Percentiles rank a stretch among this genome's conserved stretches.
Conservation (phyloP, 2,329 filamentous ascomycete species). For the Uncinocarpus reesii region DNA sequence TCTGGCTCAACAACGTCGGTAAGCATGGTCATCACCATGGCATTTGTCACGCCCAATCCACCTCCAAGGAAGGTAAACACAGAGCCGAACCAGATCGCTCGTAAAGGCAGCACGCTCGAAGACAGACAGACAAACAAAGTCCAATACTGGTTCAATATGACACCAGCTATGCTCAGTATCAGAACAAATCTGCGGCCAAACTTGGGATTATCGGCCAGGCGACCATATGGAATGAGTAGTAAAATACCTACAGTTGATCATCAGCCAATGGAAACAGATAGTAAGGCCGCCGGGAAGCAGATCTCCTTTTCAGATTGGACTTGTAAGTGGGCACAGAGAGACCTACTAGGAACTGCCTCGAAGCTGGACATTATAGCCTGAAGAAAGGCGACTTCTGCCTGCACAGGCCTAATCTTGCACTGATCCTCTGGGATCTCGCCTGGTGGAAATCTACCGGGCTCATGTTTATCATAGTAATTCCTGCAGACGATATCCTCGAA, state of each 20-base stretch:
- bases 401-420: slow-evolving; percentile 42
- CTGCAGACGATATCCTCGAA: slow-evolving; percentile 42
- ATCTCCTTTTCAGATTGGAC: neutral
- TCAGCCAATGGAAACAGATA: neutral
- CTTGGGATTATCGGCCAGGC: slow-evolving; percentile 36
- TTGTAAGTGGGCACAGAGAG: no score
- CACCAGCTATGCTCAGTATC: slow-evolving; percentile 34
- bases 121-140: slow-evolving; percentile 30
- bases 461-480: slow-evolving; percentile 34
- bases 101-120: slow-evolving; percentile 35
- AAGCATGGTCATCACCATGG: slow-evolving; percentile 43
- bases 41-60: slow-evolving; percentile 39
- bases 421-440: slow-evolving; percentile 39
- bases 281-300: neutral
- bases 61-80: slow-evolving; percentile 39
- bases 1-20: slow-evolving; percentile 41
- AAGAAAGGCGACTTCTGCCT: slow-evolving; percentile 41
- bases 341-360: slow-evolving; percentile 35
- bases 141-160: slow-evolving; percentile 29
- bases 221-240: slow-evolving; percentile 41
- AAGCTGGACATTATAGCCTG: slow-evolving; percentile 44
- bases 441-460: slow-evolving; percentile 36
- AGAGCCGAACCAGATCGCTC: slow-evolving; percentile 41
- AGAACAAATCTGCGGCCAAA: slow-evolving; percentile 40
- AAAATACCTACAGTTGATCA: slow-evolving; percentile 29